Conservation (phyloP, 257 asterid species). For the Nicotiana attenuata region DNA sequence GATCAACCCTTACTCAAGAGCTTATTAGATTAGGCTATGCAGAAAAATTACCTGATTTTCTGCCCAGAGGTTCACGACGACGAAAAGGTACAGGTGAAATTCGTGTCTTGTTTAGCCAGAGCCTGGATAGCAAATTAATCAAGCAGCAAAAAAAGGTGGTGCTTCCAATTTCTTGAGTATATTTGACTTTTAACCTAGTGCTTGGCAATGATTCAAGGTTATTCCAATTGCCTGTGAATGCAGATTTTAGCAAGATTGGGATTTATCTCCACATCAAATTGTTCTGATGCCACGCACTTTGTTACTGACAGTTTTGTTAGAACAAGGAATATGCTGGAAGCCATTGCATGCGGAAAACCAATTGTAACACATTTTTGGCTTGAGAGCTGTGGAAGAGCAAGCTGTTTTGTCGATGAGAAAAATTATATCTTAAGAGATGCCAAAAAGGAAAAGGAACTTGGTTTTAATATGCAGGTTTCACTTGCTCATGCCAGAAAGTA, state of each 20-base stretch:
- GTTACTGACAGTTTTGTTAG: constrained; percentile 63
- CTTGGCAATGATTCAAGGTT: neutral
- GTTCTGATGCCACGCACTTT: constrained; percentile 75
- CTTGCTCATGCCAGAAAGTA: constrained; percentile 50
- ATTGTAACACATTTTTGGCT: constrained; percentile 80
- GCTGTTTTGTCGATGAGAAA: constrained; percentile 50
- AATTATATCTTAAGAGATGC: constrained; percentile 65
- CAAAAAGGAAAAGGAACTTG: constrained; percentile 68
- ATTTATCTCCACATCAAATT: constrained; percentile 42
- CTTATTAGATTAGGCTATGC: constrained; percentile 54
- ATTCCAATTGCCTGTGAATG: constrained; percentile 13
- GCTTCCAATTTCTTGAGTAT: neutral
- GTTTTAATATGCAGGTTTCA: constrained; percentile 59
- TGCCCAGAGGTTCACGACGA: constrained; percentile 54
- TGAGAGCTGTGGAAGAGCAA: constrained; percentile 65
- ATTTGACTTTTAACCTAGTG: neutral
- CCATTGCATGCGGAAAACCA: constrained; percentile 67
- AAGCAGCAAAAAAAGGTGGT: constrained; percentile 60
- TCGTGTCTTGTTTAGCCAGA: constrained; percentile 67
- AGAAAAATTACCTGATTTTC: constrained; percentile 46
- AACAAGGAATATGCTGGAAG: constrained; percentile 74
- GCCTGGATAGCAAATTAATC: constrained; percentile 43
- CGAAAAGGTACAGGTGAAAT: constrained; percentile 32
- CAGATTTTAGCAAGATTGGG: constrained; percentile 61
- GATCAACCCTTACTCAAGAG: constrained; percentile 58